Conservation (phyloP, 2,329 filamentous ascomycete genomes). For the Botrytis hyacinthi region DNA sequence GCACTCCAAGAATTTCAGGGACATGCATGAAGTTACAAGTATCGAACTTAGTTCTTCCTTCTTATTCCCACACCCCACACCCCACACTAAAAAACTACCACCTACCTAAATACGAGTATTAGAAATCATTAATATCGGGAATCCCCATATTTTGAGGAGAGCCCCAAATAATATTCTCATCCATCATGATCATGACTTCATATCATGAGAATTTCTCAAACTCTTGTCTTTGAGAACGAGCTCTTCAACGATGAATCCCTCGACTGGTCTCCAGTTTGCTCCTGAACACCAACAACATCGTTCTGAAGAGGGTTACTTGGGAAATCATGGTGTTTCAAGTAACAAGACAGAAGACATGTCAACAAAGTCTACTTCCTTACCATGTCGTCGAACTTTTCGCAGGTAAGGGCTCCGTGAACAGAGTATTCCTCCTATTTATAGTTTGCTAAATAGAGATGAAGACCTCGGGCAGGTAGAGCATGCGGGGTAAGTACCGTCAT, state of each 20-base stretch:
- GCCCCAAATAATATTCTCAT: background rate
- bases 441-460: background rate
- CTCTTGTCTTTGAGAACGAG: background rate
- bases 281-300: background rate
- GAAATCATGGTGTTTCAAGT: background rate
- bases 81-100: background rate
- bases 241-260: background rate
- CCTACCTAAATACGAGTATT: background rate
- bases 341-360: background rate
- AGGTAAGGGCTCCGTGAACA: background rate
- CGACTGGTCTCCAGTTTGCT: constrained; percentile 2
- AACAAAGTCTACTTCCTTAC: background rate
- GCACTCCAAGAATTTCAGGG: background rate
- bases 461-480: constrained; percentile 20
- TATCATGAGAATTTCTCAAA: background rate
- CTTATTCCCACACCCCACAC: constrained; percentile 9
- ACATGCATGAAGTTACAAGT: background rate
- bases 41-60: constrained; percentile 2
- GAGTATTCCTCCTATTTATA: background rate
- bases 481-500: constrained; percentile 17
- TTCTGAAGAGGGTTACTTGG: background rate
- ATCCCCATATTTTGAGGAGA: background rate
- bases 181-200: background rate
- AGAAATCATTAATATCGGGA: background rate
- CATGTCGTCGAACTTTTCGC: constrained; percentile 14